Evolutionary conservation across 1,139 yeast species (phyloP).

Genomic region (Hansenula lynferdii): DNA sequence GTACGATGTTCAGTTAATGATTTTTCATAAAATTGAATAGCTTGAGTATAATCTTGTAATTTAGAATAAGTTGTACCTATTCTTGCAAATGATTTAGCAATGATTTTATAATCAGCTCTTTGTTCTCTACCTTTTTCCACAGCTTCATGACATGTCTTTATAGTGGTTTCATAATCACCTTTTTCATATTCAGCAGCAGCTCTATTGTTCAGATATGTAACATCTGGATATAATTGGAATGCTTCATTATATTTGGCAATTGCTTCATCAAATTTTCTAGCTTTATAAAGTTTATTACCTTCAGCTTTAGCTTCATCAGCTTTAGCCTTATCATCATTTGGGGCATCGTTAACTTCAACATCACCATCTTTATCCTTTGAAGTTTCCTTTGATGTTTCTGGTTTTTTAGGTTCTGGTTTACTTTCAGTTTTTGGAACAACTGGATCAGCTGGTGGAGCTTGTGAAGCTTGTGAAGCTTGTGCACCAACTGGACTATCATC

Average conservation of each 20-base stretch:
- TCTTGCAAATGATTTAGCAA: slow-evolving; percentile 93
- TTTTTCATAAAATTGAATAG: slow-evolving; percentile 79
- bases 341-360: slow-evolving; percentile 29
- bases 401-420: slow-evolving; percentile 20
- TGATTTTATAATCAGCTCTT: slow-evolving; percentile 87
- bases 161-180: slow-evolving; percentile 84
- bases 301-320: slow-evolving; percentile 82
- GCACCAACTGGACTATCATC: slow-evolving; percentile 27
- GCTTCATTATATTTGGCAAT: slow-evolving; percentile 83
- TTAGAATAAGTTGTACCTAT: slow-evolving; percentile 81
- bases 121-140: slow-evolving; percentile 84
- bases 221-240: slow-evolving; percentile 76
- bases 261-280: slow-evolving; percentile 89
- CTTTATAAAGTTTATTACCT: slow-evolving; percentile 85
- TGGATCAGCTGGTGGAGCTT: slow-evolving; percentile 8
- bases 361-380: slow-evolving; percentile 20
- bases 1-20: slow-evolving; percentile 97
- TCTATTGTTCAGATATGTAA: slow-evolving; percentile 91
- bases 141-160: slow-evolving; percentile 75
- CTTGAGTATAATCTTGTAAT: slow-evolving; percentile 63
- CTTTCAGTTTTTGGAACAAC: slow-evolving; percentile 17
- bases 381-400: slow-evolving; percentile 24
- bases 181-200: slow-evolving; percentile 98
- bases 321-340: slow-evolving; percentile 33
- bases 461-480: slow-evolving; percentile 4